Conservation (phyloP, 1,284 basidiomycete genomes). For the Ceratobasidium sp. region DNA sequence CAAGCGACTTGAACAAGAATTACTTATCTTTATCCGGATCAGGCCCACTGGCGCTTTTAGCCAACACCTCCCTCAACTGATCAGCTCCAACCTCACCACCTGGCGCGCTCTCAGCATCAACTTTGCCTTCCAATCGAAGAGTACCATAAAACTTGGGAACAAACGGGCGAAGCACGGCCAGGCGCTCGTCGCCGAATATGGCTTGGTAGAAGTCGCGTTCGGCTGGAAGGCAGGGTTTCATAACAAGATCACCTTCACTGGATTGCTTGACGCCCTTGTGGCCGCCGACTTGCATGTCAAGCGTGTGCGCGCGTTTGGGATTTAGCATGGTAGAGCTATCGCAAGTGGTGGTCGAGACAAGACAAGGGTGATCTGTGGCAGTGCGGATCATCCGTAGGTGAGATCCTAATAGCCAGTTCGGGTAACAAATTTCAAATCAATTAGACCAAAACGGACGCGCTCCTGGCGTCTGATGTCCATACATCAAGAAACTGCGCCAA, state of each 20-base stretch:
- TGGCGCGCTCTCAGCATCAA: slow-evolving; percentile 48
- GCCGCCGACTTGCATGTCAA: slow-evolving; percentile 82
- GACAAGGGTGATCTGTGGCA: too few relatives aligned
- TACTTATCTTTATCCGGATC: slow-evolving; percentile 60
- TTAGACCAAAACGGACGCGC: too few relatives aligned
- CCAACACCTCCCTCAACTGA: slow-evolving; percentile 41
- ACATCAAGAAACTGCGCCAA: too few relatives aligned
- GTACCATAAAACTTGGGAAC: slow-evolving; percentile 80
- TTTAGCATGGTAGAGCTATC: slow-evolving; percentile 13
- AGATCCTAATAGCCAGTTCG: too few relatives aligned
- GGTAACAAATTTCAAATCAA: too few relatives aligned
- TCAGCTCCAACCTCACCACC: slow-evolving; percentile 44
- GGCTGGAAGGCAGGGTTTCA: slow-evolving; percentile 77
- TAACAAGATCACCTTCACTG: slow-evolving; percentile 78
- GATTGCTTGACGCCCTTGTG: slow-evolving; percentile 79
- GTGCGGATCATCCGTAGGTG: too few relatives aligned
- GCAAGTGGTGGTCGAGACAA: background rate
- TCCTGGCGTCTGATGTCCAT: too few relatives aligned
- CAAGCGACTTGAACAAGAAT: slow-evolving; percentile 11
- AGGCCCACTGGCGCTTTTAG: slow-evolving; percentile 43
- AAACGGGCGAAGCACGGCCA: slow-evolving; percentile 54
- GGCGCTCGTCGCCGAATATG: slow-evolving; percentile 51
- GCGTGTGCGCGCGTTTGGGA: slow-evolving; percentile 45
- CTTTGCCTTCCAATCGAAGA: slow-evolving; percentile 67
- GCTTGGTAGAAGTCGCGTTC: slow-evolving; percentile 85